Base-by-base conservation (phyloP, 371 early-diverging fungal genomes). In the Mucor indicus region DNA sequence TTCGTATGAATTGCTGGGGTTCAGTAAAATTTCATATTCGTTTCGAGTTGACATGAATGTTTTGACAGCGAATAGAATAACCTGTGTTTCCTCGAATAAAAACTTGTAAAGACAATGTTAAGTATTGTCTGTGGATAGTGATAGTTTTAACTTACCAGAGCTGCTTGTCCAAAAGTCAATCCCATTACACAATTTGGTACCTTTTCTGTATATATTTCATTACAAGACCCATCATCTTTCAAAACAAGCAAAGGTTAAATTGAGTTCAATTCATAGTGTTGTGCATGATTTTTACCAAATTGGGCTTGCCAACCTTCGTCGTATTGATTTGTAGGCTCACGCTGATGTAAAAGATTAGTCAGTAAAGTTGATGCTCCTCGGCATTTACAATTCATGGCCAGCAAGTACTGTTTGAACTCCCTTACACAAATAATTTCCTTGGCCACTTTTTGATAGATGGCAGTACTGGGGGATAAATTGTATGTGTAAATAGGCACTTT, bases 271-370 rank as follows among this genome's bases (percentile, higher is more conserved):
- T n/a, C n/a, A n/a, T n/a, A n/a, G n/a, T n/a, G n/a, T n/a, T n/a
- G n/a, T n/a, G n/a, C n/a, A n/a, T n/a, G n/a, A n/a, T 13, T 15
- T 37, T 38, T 63, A 68, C 87, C 87, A 56, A 86, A 90, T 42
- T 87, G 87, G 5, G 85, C 85, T 47, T 80, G 71, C 90, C 90
- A 90, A 0, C 85, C 80, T 36, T 83, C 75, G 30, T 80, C 77
- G 39, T 85, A 87, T 13, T 58, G 58, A 38, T 80, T 67, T 31
- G 66, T 60, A 2, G 85, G 83, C 43, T 77, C 66, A 25, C 82
- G 69, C 31, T 81, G 80, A 38, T 80, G 80, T 1, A 90, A 42
- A 16, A 90, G 56, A 55, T 89, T 90, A 15, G 86, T 71, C 22
- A 89, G 57, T 16, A 90, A 40, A 4, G 87, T 86, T 0, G 85